Evolutionary conservation across 192 early-diverging fungal species (phyloP), one percentile per base, ranked within the genome.

Genomic region (Polychytrium aggregatum): DNA sequence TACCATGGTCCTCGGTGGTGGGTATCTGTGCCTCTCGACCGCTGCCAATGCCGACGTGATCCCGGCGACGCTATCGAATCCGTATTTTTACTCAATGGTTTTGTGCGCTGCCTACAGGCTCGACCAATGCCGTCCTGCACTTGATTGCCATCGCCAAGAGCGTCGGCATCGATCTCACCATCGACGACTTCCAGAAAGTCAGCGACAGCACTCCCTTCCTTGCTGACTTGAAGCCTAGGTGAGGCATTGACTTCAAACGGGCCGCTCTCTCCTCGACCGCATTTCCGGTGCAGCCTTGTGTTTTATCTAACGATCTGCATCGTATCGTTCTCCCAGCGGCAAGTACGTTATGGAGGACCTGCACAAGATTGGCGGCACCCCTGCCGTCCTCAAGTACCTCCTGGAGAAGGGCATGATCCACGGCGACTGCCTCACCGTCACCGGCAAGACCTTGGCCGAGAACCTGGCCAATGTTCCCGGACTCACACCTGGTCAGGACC

Each of bases 311-410:
- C 44, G 26, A 34, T 27, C 49, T 36, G 21, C 13, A 47, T 17
- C n/a, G n/a, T 8, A 49, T 30, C n/a, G n/a, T 48, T 13, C 29
- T 27, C 35, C 13, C 53, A 86, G 85, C 69, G 96, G 96, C 52
- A 87, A 92, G 62, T 97, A 90, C 59, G 93, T 99, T 13, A 96
- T 99, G 87, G 96, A 88, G 59, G 93, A 99, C 62, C 58, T 99
- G 30, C 88, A 90, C 58, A 53, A 61, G 8, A 81, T 95, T 48
- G 96, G 96, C 44, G 96, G 96, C 54, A 90, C 87, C 0, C 96
- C 96, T 14, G 74, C 90, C 38, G 81, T 99, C 42, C 73, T 97
- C 55, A 97, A 97, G 72, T 94, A 89, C 66, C 79, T 99, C 13
- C 55, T 94, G 50, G 64, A 82, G 24, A 79, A 96, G 55, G 85